A percentile compares a stretch with the other conserved stretches of the same genome.
Conservation (phyloP, 768 basidiomycete species). For the Leucocoprinus birnbaumii region DNA sequence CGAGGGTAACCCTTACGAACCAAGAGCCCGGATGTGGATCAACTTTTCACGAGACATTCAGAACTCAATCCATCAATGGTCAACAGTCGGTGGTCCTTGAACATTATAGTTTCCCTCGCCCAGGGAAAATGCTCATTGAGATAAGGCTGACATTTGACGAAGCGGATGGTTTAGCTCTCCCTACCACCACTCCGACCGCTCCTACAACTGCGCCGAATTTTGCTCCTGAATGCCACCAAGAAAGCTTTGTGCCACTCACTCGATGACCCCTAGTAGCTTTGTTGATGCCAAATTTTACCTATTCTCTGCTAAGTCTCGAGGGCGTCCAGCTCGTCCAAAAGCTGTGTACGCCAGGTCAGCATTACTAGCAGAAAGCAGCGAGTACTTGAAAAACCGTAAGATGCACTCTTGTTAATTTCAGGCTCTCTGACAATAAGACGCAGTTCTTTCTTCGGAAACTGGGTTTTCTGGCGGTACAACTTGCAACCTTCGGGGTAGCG, state of each 20-base stretch:
- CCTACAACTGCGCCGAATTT: too few relatives aligned
- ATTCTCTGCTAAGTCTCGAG: constrained; percentile 2
- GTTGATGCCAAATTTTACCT: constrained; percentile 14
- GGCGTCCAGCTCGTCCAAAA: background rate
- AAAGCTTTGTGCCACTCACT: constrained; percentile 4
- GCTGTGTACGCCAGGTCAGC: constrained; percentile 9
- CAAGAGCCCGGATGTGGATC: too few relatives aligned
- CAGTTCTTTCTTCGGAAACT: constrained; percentile 4
- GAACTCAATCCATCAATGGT: too few relatives aligned
- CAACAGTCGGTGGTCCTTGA: too few relatives aligned
- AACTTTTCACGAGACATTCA: too few relatives aligned
- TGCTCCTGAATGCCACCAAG: background rate
- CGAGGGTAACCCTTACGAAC: too few relatives aligned
- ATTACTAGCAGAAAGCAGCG: constrained; percentile 2
- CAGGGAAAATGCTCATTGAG: constrained; percentile 1
- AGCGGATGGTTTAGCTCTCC: background rate
- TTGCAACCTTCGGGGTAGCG: background rate
- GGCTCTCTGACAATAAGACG: background rate
- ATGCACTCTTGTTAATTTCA: too few relatives aligned
- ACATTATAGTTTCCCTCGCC: too few relatives aligned
- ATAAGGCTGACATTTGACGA: background rate
- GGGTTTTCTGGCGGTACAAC: background rate
- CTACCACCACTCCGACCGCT: background rate
- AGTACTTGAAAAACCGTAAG: constrained; percentile 7
- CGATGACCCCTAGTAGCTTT: constrained; percentile 2